Conservation (phyloP, 345 rosid genomes). For the Camelina sativa region DNA sequence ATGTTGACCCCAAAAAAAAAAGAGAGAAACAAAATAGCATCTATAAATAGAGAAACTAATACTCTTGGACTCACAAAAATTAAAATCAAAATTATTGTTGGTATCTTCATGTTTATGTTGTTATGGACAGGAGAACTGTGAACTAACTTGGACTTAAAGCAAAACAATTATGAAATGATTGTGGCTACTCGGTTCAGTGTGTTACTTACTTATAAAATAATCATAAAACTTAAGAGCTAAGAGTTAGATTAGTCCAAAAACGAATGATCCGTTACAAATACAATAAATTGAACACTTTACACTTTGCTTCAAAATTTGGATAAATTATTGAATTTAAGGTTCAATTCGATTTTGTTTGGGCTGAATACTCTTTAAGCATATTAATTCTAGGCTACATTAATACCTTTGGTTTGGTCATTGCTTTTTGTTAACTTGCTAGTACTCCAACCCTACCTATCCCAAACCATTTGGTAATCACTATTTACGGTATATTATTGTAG, state of each 20-base stretch:
- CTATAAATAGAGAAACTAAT: neutral
- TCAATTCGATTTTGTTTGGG: too few relatives aligned
- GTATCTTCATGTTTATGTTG: slow-evolving; percentile 24
- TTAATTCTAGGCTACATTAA: too few relatives aligned
- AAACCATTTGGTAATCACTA: neutral
- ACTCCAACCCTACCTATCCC: neutral
- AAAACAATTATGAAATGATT: slow-evolving; percentile 31
- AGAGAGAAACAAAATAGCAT: neutral
- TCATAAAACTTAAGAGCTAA: neutral
- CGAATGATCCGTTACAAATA: neutral
- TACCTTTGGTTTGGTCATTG: too few relatives aligned
- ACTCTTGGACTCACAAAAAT: neutral
- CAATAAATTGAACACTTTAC: neutral
- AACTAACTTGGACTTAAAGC: slow-evolving; percentile 35
- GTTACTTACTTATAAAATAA: slow-evolving; percentile 6
- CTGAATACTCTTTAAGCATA: too few relatives aligned
- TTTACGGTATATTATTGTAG: neutral
- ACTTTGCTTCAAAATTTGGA: neutral
- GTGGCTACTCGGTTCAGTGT: slow-evolving; percentile 30
- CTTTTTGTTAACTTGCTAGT: neutral
- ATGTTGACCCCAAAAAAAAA: too few relatives aligned
- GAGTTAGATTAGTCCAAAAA: slow-evolving; percentile 12
- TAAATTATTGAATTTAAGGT: neutral
- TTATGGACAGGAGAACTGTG: slow-evolving; percentile 12
- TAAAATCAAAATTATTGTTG: neutral